Percentiles rank a stretch among this genome's conserved stretches.
Conservation (phyloP, 495 filamentous ascomycete species). For the Neurospora pannonica region DNA sequence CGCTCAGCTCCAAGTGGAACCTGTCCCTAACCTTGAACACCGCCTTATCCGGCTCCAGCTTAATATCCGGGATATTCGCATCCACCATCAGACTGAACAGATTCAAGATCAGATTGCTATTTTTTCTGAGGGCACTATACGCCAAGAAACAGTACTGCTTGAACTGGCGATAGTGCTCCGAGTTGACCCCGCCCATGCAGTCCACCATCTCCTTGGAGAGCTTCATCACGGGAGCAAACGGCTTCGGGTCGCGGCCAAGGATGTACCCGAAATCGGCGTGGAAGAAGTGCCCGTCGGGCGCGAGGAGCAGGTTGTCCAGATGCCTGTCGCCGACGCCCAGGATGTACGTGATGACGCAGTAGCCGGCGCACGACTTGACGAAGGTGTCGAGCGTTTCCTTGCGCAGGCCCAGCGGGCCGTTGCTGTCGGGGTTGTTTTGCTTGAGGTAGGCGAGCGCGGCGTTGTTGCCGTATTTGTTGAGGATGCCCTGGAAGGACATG, state of each 20-base stretch:
- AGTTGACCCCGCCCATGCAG: conserved; percentile 82
- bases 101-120: conserved; percentile 85
- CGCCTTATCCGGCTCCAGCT: conserved; percentile 82
- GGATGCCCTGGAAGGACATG: conserved; percentile 67
- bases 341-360: conserved; percentile 98
- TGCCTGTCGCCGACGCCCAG: conserved; percentile 97
- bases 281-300: conserved; percentile 92
- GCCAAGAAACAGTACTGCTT: conserved; percentile 94
- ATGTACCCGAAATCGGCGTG: conserved; percentile 98
- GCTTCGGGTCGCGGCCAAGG: conserved; percentile 93
- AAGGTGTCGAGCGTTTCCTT: conserved; percentile 93
- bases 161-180: conserved; percentile 74
- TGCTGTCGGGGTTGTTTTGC: conserved; percentile 80
- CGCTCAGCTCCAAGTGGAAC: conserved; percentile 83
- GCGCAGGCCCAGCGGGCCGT: conserved; percentile 73
- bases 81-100: conserved; percentile 95
- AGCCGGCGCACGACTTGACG: conserved; percentile 90
- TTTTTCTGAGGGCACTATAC: conserved; percentile 84
- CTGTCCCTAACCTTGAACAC: conserved; percentile 91
- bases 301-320: conserved; percentile 87
- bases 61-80: conserved; percentile 92
- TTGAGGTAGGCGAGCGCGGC: conserved; percentile 71
- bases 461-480: conserved; percentile 69
- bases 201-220: conserved; percentile 97
- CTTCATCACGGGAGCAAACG: conserved; percentile 94